Conservation (phyloP, 306 rosid species). For the Dalbergia cultrata region DNA sequence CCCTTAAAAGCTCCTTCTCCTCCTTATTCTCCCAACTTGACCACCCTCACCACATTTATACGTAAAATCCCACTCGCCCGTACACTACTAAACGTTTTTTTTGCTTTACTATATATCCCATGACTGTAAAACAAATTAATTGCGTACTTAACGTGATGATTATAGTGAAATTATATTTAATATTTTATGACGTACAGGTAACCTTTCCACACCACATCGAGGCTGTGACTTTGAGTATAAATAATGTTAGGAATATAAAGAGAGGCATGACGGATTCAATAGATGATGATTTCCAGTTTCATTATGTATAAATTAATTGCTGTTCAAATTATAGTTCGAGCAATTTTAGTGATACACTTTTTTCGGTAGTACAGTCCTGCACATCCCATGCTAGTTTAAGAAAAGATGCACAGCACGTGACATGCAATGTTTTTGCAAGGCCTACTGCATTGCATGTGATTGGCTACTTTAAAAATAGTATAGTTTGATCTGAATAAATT, state of each 20-base stretch:
- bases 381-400: background rate
- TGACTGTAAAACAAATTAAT: background rate
- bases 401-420: constrained; percentile 47
- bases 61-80: constrained; percentile 36
- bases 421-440: constrained; percentile 14
- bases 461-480: constrained; percentile 8
- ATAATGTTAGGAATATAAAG: no score
- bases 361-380: background rate
- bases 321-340: background rate
- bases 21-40: constrained; percentile 1
- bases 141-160: no score
- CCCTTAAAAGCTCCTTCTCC: constrained; percentile 55
- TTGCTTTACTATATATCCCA: background rate
- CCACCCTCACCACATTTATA: background rate
- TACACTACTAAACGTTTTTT: background rate
- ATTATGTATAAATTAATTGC: no score
- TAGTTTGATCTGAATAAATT: constrained; percentile 29
- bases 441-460: constrained; percentile 40
- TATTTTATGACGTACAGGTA: no score
- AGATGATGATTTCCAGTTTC: background rate
- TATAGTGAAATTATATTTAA: background rate
- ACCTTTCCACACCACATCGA: no score
- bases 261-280: background rate
- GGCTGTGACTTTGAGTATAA: no score
- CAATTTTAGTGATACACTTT: background rate